These are phyloP conservation scores for Aspergillus sp. DNA, from an alignment of 2,329 filamentous ascomycete genomes.

Conservation along the genomic window DNA sequence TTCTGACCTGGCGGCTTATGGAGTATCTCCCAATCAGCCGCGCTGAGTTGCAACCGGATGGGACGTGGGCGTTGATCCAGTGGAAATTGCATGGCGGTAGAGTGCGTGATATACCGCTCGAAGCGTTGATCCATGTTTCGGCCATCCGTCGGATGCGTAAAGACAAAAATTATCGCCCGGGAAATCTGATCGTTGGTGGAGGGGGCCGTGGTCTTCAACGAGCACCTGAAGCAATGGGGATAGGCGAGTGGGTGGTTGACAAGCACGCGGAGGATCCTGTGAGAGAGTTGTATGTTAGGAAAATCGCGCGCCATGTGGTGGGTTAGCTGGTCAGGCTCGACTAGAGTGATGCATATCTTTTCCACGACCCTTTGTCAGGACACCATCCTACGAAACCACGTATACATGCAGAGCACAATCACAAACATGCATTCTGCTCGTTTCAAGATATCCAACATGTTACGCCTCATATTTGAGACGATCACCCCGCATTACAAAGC, in stretches of 20 bases:
- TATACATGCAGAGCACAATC: no score
- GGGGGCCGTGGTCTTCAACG: background rate
- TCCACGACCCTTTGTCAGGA: no score
- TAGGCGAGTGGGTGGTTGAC: background rate
- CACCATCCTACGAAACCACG: no score
- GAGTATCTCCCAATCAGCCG: slow-evolving; percentile 77
- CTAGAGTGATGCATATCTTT: no score
- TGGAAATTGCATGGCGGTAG: slow-evolving; percentile 78
- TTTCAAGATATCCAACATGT: no score
- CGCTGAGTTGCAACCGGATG: slow-evolving; percentile 72
- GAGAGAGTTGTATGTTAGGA: background rate
- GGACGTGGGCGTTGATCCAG: slow-evolving; percentile 72
- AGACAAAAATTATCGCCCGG: slow-evolving; percentile 66
- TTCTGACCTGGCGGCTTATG: slow-evolving; percentile 72
- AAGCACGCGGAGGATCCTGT: background rate
- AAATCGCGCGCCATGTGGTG: no score
- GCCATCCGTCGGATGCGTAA: slow-evolving; percentile 68
- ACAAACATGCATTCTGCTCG: no score
- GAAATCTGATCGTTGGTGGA: slow-evolving; percentile 70
- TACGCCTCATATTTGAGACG: no score
- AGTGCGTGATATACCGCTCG: slow-evolving; percentile 69
- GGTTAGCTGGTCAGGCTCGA: no score
- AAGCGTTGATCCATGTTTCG: slow-evolving; percentile 69
- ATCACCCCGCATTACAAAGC: background rate
- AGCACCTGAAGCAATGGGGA: background rate